Evolutionary conservation across 257 asterid genomes (phyloP).

Genomic region (Solanum tacnaense): DNA sequence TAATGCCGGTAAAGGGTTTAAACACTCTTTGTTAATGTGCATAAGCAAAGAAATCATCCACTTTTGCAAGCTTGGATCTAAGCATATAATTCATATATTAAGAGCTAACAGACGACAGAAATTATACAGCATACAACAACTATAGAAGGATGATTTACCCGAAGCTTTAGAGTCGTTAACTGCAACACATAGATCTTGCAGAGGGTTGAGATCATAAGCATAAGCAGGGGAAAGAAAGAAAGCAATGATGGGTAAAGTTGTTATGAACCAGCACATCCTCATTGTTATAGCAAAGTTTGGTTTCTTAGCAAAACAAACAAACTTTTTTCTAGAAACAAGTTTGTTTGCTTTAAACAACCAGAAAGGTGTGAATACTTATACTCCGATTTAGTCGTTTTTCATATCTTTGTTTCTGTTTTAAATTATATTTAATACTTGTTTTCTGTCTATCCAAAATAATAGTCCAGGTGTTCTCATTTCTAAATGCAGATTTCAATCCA

Average conservation of each 20-base stretch:
- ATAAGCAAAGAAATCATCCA: background rate
- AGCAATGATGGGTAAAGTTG: background rate
- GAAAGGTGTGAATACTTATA: background rate
- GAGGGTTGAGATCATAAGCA: background rate
- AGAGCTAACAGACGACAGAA: background rate
- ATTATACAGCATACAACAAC: background rate
- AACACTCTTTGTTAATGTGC: no score
- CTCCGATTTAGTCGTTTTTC: background rate
- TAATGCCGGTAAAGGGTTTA: no score
- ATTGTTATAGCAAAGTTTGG: background rate
- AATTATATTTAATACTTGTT: background rate
- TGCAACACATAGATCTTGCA: background rate
- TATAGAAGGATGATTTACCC: background rate
- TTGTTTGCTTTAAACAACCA: background rate
- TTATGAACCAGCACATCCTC: background rate
- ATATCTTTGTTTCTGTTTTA: background rate
- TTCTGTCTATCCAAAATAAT: background rate
- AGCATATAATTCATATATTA: background rate
- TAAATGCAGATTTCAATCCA: background rate
- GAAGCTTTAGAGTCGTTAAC: background rate
- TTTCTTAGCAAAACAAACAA: background rate
- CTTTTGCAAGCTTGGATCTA: background rate
- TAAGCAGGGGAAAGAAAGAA: background rate
- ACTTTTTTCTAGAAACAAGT: background rate
- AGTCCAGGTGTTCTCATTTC: background rate